phyloP scores from a whole-genome alignment of 345 rosid species.

The Sapria himalayana region DNA sequence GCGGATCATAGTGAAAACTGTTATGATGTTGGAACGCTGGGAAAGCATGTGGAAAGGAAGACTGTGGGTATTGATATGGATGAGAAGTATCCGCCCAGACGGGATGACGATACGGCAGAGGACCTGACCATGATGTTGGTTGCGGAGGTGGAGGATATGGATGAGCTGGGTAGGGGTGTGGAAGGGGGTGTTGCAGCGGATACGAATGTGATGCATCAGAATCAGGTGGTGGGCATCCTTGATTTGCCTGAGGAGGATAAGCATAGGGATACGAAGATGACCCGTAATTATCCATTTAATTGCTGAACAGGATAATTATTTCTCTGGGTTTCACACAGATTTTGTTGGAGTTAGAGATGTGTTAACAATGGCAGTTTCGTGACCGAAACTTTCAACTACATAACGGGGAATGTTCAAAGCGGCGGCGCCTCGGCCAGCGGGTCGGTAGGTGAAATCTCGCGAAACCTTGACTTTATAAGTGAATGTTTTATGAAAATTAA shows the following conservation, averaged over 20 bases:
- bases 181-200: constrained; percentile 10
- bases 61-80: constrained; percentile 18
- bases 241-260: constrained; percentile 11
- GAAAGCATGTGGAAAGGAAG: constrained; percentile 10
- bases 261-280: constrained; percentile 5
- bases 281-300: no score
- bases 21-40: constrained; percentile 20
- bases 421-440: no score
- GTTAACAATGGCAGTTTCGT: no score
- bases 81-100: constrained; percentile 21
- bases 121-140: constrained; percentile 16
- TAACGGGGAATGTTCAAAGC: no score
- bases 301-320: no score
- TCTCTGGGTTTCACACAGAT: no score
- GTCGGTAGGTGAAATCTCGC: no score
- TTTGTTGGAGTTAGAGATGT: no score
- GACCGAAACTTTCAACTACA: no score
- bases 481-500: no score
- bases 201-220: constrained; percentile 25
- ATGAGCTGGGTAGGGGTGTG: constrained; percentile 17
- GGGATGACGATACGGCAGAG: constrained; percentile 20
- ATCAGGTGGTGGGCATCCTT: constrained; percentile 33
- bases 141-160: constrained; percentile 9
- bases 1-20: constrained; percentile 24
- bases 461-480: no score